phyloP scores from a whole-genome alignment of 2,329 filamentous ascomycete genomes.

The Ophiocordyceps unilateralis region DNA sequence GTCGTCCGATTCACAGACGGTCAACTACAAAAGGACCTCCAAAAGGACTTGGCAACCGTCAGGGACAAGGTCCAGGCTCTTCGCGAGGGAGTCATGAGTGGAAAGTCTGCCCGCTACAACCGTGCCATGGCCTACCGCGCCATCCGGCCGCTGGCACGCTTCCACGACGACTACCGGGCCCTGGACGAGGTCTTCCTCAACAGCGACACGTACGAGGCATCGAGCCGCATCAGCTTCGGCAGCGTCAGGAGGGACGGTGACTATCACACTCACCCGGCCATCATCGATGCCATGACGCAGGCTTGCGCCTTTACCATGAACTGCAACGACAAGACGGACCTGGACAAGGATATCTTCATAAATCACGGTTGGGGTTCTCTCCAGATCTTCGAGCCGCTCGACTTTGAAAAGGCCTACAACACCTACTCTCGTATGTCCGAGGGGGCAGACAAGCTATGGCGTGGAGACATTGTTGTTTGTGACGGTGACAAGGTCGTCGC shows the following conservation, averaged over 20 bases:
- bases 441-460: conserved; percentile 22
- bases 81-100: background rate
- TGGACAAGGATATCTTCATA: conserved; percentile 34
- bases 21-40: background rate
- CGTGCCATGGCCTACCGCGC: conserved; percentile 2
- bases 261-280: conserved; percentile 3
- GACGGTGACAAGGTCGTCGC: conserved; percentile 32
- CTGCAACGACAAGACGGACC: conserved; percentile 36
- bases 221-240: conserved; percentile 1
- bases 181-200: conserved; percentile 4
- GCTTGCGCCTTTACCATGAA: conserved; percentile 35
- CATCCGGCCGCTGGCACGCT: conserved; percentile 1
- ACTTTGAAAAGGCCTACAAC: conserved; percentile 28
- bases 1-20: conserved; percentile 1
- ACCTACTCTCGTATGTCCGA: conserved; percentile 35
- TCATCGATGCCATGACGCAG: conserved; percentile 4
- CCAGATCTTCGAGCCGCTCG: conserved; percentile 29
- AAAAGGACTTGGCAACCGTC: background rate
- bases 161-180: conserved; percentile 3
- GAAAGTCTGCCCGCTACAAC: conserved; percentile 1
- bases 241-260: conserved; percentile 1
- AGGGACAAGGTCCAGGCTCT: conserved; percentile 1
- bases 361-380: conserved; percentile 39
- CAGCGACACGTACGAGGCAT: conserved; percentile 1
- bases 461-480: conserved; percentile 36